Base-by-base conservation (phyloP, 1,284 basidiomycete species). In the Bothia castanella region DNA sequence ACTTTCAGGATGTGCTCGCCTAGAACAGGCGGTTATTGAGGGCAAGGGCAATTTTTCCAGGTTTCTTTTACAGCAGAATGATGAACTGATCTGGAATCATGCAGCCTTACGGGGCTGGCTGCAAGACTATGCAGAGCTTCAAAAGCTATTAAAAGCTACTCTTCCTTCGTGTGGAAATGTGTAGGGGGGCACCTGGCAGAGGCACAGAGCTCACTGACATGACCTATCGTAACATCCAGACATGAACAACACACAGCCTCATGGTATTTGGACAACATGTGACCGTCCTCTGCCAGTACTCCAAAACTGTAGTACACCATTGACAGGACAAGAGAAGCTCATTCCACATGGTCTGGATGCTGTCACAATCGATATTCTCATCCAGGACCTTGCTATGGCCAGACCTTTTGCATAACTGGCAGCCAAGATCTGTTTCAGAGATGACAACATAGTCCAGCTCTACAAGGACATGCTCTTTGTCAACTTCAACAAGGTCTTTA, bases 321-420 rank as follows among this genome's bases (percentile, higher is more conserved):
- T 66, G 0, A 58, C 52, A 0, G 56, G 62, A 0, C 16, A 41
- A 0, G 64, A 72, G 34, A 66, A 62, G 20, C 42, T 68, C 0
- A 66, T 72, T n/a, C 67, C 68, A 0, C 65, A 68, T 31, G 48
- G 57, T 0, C 35, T 72, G 0, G 59, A 66, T 49, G 63, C 52
- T 0, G 20, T 71, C 3, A 56, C 49, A 0, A 48, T 60, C 0
- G 57, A 70, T 14, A 9, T 72, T 0, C 16, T 71, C 0, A 53
- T 72, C 1, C 67, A 71, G 42, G 45, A 61, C 5, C 61, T 69
- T 1, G 57, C 51, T 0, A 11, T 70, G 1, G 58, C 61, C 1
- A 39, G 62, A 0, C 66, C 64, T 0, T 66, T 70, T 50, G 70
- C 64, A 1, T 20, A 58, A 7, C 12, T 68, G 0, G 52, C 54